Evolutionary conservation across 2,329 filamentous ascomycete species (phyloP).

Genomic region (Colletotrichum ledebouriae): DNA sequence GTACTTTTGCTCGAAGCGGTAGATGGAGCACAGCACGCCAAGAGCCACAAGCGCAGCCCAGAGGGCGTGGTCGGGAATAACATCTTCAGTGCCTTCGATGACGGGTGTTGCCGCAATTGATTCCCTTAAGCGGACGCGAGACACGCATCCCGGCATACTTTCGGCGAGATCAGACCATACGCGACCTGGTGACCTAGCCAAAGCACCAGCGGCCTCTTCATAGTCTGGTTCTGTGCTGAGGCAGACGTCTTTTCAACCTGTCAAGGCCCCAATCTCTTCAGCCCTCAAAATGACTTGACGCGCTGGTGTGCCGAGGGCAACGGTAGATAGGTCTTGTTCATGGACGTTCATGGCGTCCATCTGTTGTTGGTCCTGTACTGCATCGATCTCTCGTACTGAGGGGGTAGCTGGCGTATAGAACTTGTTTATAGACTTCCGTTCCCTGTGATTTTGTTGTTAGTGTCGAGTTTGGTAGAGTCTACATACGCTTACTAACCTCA

Average conservation of each 20-base stretch:
- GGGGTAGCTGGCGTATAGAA: slow-evolving; percentile 62
- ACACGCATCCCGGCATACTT: slow-evolving; percentile 65
- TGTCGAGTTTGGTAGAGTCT: slow-evolving; percentile 32
- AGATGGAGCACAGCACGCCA: slow-evolving; percentile 67
- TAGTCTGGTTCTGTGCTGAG: slow-evolving; percentile 64
- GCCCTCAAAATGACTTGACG: slow-evolving; percentile 66
- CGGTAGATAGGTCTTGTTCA: slow-evolving; percentile 64
- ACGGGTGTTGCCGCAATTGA: slow-evolving; percentile 62
- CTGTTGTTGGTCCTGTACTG: slow-evolving; percentile 46
- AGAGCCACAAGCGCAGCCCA: slow-evolving; percentile 66
- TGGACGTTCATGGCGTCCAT: slow-evolving; percentile 55
- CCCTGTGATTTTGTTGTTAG: slow-evolving; percentile 47
- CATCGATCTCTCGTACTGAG: slow-evolving; percentile 54
- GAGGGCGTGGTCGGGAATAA: slow-evolving; percentile 64
- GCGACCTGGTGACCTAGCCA: slow-evolving; percentile 61
- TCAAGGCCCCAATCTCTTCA: slow-evolving; percentile 63
- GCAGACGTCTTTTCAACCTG: slow-evolving; percentile 67
- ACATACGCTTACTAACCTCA: slow-evolving; percentile 48
- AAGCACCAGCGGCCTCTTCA: slow-evolving; percentile 61
- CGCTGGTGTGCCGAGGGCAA: slow-evolving; percentile 66
- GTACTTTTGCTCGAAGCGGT: slow-evolving; percentile 65
- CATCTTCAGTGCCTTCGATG: slow-evolving; percentile 62
- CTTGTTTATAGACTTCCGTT: slow-evolving; percentile 62
- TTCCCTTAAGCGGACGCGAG: slow-evolving; percentile 63
- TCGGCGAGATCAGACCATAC: slow-evolving; percentile 68